Base-by-base conservation (phyloP, 371 early-diverging fungal genomes). In the Spraguea lophii region DNA sequence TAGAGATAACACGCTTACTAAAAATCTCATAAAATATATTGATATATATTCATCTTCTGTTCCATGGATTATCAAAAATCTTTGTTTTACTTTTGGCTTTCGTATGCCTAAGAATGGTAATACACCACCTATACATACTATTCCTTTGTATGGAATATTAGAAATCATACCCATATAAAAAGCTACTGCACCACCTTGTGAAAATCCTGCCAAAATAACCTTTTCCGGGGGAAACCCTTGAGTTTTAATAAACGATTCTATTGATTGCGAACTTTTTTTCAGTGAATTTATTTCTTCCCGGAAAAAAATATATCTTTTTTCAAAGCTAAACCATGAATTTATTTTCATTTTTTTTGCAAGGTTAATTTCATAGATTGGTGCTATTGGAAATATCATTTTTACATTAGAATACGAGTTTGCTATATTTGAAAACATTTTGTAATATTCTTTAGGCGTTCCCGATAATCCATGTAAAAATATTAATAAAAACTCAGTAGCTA, bases 121-220 rank as follows among this genome's bases (percentile, higher is more conserved):
- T n/a, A n/a, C n/a, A n/a, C n/a, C n/a, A n/a, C n/a, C n/a, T n/a
- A n/a, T n/a, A n/a, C n/a, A n/a, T n/a, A n/a, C n/a, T n/a, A n/a
- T n/a, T n/a, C n/a, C n/a, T n/a, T n/a, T n/a, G n/a, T n/a, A n/a
- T n/a, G n/a, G n/a, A n/a, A n/a, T n/a, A n/a, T n/a, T n/a, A n/a
- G n/a, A n/a, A n/a, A n/a, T 43, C 19, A 43, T n/a, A 16, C 17
- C 44, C n/a, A 21, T 43, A 43, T 43, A 43, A 3, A 43, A 27
- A 15, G 44, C 44, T 21, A 43, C 20, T 4, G 44, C 44, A 4
- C 17, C 44, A 43, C 44, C 44, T 21, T 43, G 44, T 21, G 44
- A 43, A 43, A 43, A 43, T 7, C 44, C 44, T 4, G 17, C n/a
- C 20, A 43, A 16, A 17, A 43, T 19, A 25, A 43, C 23, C 27